Percentiles rank a stretch among this genome's conserved stretches.
These are phyloP conservation scores for Diaporthe humulicola DNA, from an alignment of 2,329 filamentous ascomycete genomes.

Conservation along the genomic window DNA sequence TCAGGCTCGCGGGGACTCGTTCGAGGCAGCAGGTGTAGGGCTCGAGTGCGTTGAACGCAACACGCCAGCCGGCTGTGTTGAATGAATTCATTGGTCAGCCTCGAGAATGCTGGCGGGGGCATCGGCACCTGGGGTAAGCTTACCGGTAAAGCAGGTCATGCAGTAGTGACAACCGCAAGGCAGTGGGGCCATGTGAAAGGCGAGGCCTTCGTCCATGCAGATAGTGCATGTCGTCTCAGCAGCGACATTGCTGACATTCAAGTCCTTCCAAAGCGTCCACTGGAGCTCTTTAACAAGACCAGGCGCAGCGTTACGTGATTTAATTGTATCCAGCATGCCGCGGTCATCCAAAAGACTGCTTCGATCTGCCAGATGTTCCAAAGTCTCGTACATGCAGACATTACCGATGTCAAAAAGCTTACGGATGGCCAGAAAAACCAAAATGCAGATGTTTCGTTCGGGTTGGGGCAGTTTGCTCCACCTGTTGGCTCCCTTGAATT, in stretches of 20 bases:
- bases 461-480: neutral
- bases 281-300: neutral
- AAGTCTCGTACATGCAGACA: constrained; percentile 1
- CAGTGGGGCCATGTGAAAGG: neutral
- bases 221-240: neutral
- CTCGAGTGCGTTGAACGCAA: neutral
- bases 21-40: constrained; percentile 18
- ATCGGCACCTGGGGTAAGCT: neutral
- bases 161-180: constrained; percentile 22
- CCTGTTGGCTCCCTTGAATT: neutral
- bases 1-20: neutral
- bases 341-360: neutral
- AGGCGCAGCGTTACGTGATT: neutral
- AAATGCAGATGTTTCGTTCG: constrained; percentile 7
- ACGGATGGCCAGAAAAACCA: neutral
- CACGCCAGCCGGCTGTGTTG: neutral
- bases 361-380: neutral
- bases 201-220: neutral
- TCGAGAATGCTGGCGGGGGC: neutral
- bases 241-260: neutral
- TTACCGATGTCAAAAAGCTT: neutral
- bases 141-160: constrained; percentile 6
- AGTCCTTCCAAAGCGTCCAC: constrained; percentile 20
- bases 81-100: neutral
- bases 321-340: neutral